Evolutionary conservation across 805 yeast species (phyloP).

Genomic region (Pichia insulana): DNA sequence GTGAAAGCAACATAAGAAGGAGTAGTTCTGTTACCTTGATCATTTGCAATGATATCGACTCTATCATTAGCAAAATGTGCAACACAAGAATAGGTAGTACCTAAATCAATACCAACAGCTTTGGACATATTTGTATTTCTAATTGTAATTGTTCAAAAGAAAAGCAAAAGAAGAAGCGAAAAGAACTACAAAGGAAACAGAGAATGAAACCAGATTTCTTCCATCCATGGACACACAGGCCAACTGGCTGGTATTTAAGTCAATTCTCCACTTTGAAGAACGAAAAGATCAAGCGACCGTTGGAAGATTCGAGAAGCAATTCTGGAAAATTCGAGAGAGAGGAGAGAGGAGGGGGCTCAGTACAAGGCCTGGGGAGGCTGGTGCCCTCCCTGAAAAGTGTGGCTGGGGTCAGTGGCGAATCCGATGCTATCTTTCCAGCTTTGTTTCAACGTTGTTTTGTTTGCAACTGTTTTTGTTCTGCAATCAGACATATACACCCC

Average conservation of each 20-base stretch:
- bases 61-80: constrained; percentile 88
- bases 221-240: neutral
- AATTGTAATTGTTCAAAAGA: neutral
- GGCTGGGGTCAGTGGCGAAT: neutral
- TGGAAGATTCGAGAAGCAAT: neutral
- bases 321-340: neutral
- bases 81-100: constrained; percentile 92
- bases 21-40: constrained; percentile 97
- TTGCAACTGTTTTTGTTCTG: too few species aligned
- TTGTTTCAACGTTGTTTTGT: too few species aligned
- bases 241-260: neutral
- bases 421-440: too few species aligned
- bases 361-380: neutral
- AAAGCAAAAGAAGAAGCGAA: neutral
- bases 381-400: neutral
- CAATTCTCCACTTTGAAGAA: neutral
- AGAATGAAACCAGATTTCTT: neutral
- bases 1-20: constrained; percentile 96
- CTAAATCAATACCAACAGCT: constrained; percentile 71
- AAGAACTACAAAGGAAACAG: neutral
- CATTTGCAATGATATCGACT: constrained; percentile 94
- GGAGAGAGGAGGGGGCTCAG: neutral
- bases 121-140: constrained; percentile 31
- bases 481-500: too few species aligned
- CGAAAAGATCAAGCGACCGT: neutral